A percentile compares a stretch with the other conserved stretches of the same genome.
Conservation (phyloP, 1,284 basidiomycete species). For the Takashimella koratensis region DNA sequence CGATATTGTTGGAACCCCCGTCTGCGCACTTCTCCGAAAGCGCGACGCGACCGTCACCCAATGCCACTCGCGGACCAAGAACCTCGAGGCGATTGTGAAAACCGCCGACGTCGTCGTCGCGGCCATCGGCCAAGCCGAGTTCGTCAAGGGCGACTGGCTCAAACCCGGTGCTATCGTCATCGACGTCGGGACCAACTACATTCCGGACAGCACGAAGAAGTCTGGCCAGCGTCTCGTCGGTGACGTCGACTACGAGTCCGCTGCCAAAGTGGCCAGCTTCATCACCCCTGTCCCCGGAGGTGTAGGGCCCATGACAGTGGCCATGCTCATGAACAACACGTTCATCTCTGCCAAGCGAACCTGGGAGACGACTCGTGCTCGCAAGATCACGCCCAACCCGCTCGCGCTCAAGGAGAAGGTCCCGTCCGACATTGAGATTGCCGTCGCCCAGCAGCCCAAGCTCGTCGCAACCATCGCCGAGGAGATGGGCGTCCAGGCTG, state of each 20-base stretch:
- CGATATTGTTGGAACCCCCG: constrained; percentile 97
- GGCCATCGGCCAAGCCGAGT: constrained; percentile 88
- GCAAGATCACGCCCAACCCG: constrained; percentile 69
- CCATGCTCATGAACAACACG: constrained; percentile 97
- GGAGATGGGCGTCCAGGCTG: constrained; percentile 81
- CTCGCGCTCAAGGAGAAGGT: constrained; percentile 79
- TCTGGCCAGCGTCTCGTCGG: constrained; percentile 94
- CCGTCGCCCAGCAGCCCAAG: constrained; percentile 92
- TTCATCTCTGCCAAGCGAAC: constrained; percentile 76
- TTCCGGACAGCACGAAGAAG: constrained; percentile 88
- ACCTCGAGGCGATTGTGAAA: constrained; percentile 75
- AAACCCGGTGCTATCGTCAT: constrained; percentile 92
- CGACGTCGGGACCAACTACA: constrained; percentile 96
- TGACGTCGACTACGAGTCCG: constrained; percentile 85
- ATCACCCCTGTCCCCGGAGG: constrained; percentile 99
- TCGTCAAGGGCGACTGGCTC: constrained; percentile 90
- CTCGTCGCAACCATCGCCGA: constrained; percentile 75
- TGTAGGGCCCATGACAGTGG: constrained; percentile 99
- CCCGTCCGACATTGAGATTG: constrained; percentile 92
- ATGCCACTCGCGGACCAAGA: constrained; percentile 86
- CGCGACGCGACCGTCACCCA: constrained; percentile 96
- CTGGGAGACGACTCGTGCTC: constrained; percentile 63
- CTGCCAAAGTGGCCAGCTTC: constrained; percentile 70
- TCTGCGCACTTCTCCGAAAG: constrained; percentile 82
- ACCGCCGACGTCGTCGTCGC: constrained; percentile 88